phyloP scores from a whole-genome alignment of 73 alveolate species.

The Paramecium biaurelia region DNA sequence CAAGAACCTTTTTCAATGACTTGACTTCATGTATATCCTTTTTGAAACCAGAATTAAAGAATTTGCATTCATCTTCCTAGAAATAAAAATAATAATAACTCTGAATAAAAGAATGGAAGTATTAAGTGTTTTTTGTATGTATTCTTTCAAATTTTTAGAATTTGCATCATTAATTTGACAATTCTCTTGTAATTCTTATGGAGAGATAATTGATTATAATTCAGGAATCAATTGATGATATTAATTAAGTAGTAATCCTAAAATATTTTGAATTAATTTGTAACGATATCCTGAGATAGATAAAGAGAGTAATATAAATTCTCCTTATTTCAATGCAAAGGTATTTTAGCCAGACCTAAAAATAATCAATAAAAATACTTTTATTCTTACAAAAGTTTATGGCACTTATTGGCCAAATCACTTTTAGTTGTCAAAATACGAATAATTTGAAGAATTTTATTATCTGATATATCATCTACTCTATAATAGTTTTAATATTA shows the following conservation, averaged over 20 bases:
- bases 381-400: not conserved
- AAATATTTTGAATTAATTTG: not conserved
- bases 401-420: not conserved
- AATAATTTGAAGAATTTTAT: not conserved
- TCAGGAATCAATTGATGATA: not conserved
- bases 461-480: not conserved
- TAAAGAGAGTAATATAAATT: not conserved
- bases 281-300: not conserved
- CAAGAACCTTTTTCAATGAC: not conserved
- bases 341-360: not conserved
- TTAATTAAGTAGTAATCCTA: not conserved
- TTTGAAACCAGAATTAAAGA: not conserved
- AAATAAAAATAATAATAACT: not conserved
- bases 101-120: not conserved
- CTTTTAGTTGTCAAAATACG: not conserved
- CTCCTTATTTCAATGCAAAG: not conserved
- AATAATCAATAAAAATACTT: not conserved
- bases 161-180: not conserved
- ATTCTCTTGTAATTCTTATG: not conserved
- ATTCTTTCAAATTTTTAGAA: not conserved
- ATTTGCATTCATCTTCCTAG: conserved; percentile 11
- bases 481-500: not conserved
- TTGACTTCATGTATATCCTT: not conserved
- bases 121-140: not conserved
- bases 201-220: not conserved